Evolutionary conservation across 148 eudicot species (phyloP).

Genomic region (Hydrangea macrophylla): DNA sequence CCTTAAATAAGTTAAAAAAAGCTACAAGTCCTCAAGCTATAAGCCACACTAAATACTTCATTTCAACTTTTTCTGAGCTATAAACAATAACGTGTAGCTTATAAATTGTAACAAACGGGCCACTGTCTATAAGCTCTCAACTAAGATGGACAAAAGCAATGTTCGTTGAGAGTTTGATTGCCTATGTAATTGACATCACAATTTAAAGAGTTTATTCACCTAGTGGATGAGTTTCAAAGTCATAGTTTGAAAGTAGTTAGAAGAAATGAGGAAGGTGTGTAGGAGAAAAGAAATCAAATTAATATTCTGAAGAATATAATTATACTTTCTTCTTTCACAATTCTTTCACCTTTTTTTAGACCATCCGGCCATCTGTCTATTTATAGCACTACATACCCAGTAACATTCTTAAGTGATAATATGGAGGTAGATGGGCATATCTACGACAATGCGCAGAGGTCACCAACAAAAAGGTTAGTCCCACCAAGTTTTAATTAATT

Average conservation of each 20-base stretch:
- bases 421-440: background rate
- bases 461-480: background rate
- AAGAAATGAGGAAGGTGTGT: slow-evolving; percentile 4
- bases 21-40: too few relatives aligned
- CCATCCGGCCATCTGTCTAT: background rate
- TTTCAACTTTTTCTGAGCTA: too few relatives aligned
- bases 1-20: too few relatives aligned
- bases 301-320: background rate
- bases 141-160: background rate
- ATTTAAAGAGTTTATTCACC: background rate
- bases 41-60: too few relatives aligned
- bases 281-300: background rate
- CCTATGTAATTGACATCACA: background rate
- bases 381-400: background rate
- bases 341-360: background rate
- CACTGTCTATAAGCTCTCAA: too few relatives aligned
- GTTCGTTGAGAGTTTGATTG: background rate
- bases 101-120: too few relatives aligned
- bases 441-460: background rate
- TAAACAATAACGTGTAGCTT: too few relatives aligned
- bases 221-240: background rate
- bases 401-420: background rate
- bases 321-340: background rate
- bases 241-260: background rate
- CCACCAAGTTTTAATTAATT: background rate